phyloP scores from a whole-genome alignment of 768 basidiomycete genomes.

The Lentinula detonsa region DNA sequence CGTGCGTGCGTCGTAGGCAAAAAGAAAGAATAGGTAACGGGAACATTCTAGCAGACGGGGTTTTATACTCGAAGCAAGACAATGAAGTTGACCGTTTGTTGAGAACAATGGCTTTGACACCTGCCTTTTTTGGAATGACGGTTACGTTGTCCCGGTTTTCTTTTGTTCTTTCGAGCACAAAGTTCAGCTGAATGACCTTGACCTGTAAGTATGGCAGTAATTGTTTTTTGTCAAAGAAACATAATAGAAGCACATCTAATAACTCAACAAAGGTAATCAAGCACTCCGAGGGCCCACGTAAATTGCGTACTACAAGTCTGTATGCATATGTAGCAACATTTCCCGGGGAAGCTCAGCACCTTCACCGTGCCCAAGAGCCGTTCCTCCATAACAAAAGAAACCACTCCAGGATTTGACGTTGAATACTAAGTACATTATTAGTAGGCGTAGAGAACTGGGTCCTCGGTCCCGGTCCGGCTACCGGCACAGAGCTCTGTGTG shows the following conservation, averaged over 20 bases:
- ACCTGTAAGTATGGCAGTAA: not conserved
- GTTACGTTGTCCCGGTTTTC: not conserved
- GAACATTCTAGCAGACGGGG: not conserved
- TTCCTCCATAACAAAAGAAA: too few relatives aligned
- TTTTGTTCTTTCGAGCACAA: slow-evolving; percentile 2
- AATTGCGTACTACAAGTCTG: too few relatives aligned
- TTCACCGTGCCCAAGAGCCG: too few relatives aligned
- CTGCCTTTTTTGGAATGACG: not conserved
- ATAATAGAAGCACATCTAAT: not conserved
- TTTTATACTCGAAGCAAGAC: not conserved
- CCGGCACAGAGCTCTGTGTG: too few relatives aligned
- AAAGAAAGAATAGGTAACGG: slow-evolving; percentile 7
- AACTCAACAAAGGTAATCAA: too few relatives aligned
- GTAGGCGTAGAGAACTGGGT: too few relatives aligned
- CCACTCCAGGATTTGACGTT: too few relatives aligned
- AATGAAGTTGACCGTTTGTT: not conserved
- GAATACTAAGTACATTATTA: too few relatives aligned
- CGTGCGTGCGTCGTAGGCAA: slow-evolving; percentile 6
- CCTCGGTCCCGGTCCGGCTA: too few relatives aligned
- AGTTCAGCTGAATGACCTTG: not conserved
- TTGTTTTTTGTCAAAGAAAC: not conserved
- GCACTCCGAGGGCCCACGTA: too few relatives aligned
- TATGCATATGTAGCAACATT: too few relatives aligned
- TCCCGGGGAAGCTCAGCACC: too few relatives aligned
- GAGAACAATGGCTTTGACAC: slow-evolving; percentile 6